Conservation (phyloP, 2,329 filamentous ascomycete species). For the Chrysoporthe deuterocubensis region DNA sequence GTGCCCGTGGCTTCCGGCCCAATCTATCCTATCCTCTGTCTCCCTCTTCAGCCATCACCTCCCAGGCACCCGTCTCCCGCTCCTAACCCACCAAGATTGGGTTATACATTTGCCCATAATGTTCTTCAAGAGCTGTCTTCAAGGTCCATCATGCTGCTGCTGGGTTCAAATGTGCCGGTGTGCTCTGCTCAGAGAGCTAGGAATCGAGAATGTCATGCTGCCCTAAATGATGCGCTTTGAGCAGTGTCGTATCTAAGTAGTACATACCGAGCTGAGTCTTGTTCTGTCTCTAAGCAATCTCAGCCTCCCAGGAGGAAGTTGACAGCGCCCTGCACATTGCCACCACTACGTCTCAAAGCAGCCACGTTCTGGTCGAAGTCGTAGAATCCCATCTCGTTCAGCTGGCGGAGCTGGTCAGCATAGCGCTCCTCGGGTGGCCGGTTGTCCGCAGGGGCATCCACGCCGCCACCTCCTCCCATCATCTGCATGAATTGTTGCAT, state of each 20-base stretch:
- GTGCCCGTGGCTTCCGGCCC: background rate
- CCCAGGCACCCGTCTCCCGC: background rate
- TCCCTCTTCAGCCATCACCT: background rate
- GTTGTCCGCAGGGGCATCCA: slow-evolving; percentile 70
- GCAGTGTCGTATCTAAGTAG: background rate
- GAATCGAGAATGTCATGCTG: background rate
- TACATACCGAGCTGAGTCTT: background rate
- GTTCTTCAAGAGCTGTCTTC: background rate
- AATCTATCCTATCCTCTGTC: background rate
- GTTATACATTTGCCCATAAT: background rate
- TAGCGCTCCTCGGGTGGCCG: slow-evolving; percentile 93
- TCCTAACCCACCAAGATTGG: background rate
- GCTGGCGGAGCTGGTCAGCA: slow-evolving; percentile 83
- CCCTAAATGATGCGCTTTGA: background rate
- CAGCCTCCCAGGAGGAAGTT: slow-evolving; percentile 66
- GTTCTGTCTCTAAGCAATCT: background rate
- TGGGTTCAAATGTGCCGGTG: background rate
- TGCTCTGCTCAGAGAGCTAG: slow-evolving; percentile 1
- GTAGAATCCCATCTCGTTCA: slow-evolving; percentile 99
- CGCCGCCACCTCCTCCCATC: slow-evolving; percentile 46
- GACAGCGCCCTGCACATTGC: slow-evolving; percentile 90
- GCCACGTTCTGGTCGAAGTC: slow-evolving; percentile 94
- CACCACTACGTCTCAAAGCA: slow-evolving; percentile 84
- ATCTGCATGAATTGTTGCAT: slow-evolving; percentile 60
- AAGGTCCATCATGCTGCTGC: background rate